Conservation (phyloP, 1,284 basidiomycete species). For the Ganoderma lingzhi region DNA sequence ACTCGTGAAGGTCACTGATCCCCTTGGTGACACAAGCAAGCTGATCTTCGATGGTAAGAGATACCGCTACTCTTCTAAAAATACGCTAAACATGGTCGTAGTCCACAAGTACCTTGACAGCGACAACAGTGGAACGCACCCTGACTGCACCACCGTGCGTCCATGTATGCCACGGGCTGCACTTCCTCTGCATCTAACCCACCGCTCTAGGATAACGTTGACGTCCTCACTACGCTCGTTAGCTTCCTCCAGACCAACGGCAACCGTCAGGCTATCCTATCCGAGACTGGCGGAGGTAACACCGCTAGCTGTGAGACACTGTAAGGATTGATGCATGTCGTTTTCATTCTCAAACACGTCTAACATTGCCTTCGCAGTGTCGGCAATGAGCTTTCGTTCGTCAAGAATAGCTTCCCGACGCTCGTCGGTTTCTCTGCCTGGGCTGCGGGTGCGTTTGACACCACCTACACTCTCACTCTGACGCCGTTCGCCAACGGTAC, state of each 20-base stretch:
- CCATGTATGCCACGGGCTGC: background rate
- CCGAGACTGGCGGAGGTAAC: constrained; percentile 67
- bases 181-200: background rate
- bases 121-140: constrained; percentile 63
- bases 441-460: constrained; percentile 51
- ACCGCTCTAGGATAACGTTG: constrained; percentile 51
- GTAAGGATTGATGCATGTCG: constrained; percentile 36
- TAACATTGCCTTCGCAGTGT: constrained; percentile 41
- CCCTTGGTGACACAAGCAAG: constrained; percentile 55
- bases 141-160: constrained; percentile 52
- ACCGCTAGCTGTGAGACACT: constrained; percentile 55
- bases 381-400: constrained; percentile 53
- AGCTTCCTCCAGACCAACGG: constrained; percentile 56
- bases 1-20: constrained; percentile 61
- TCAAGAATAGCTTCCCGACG: constrained; percentile 53
- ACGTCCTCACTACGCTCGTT: constrained; percentile 53
- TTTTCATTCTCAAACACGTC: background rate
- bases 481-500: constrained; percentile 47
- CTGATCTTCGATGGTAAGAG: constrained; percentile 61
- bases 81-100: constrained; percentile 33
- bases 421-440: constrained; percentile 60
- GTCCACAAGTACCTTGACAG: constrained; percentile 71
- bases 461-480: constrained; percentile 46
- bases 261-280: constrained; percentile 62
- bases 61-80: background rate